phyloP scores from a whole-genome alignment of 2,329 filamentous ascomycete genomes.

The Blastomyces silverae region DNA sequence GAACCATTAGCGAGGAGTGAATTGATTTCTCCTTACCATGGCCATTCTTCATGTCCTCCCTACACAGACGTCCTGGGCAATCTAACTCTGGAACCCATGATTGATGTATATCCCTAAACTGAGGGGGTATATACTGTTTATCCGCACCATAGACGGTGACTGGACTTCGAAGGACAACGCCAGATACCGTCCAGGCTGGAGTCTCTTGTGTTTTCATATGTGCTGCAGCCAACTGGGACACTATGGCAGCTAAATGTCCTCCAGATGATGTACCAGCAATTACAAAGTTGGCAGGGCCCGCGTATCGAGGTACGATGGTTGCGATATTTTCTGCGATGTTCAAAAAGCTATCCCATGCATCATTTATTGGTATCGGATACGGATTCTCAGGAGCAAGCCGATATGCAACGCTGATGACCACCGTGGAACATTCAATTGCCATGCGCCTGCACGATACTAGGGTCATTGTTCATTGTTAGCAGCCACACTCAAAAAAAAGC shows the following conservation, averaged over 20 bases:
- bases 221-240: conserved; percentile 12
- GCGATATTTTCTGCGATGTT: neutral
- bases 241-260: conserved; percentile 12
- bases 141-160: conserved; percentile 15
- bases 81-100: conserved; percentile 14
- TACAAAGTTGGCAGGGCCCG: neutral
- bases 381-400: conserved; percentile 21
- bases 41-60: conserved; percentile 9
- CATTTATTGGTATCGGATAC: conserved; percentile 17
- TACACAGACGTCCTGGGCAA: neutral
- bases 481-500: neutral
- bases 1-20: neutral
- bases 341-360: conserved; percentile 15
- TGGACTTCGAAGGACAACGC: conserved; percentile 8
- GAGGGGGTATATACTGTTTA: conserved; percentile 12
- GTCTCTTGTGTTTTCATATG: neutral
- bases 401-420: conserved; percentile 22
- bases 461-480: neutral
- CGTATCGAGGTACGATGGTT: neutral
- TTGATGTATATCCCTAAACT: conserved; percentile 11
- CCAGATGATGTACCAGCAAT: conserved; percentile 14
- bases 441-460: conserved; percentile 11
- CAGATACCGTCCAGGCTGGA: conserved; percentile 7
- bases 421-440: conserved; percentile 13
- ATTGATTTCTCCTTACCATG: conserved; percentile 5